Evolutionary conservation across 305 asterid species (phyloP).

Genomic region (Fraxinus angustifolia): DNA sequence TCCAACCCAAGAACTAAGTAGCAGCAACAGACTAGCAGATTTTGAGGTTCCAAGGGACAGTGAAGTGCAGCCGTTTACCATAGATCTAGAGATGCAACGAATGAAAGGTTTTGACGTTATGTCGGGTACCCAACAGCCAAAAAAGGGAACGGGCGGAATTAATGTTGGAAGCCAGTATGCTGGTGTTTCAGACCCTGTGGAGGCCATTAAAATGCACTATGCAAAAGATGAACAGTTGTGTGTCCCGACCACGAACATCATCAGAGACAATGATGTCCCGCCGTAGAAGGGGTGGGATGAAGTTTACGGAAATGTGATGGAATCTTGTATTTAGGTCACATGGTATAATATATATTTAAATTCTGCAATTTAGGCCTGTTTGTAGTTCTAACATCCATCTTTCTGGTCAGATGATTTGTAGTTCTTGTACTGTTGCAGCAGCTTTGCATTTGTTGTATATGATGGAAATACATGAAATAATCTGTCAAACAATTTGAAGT

Average conservation of each 20-base stretch:
- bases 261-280: slow-evolving; percentile 65
- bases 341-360: slow-evolving; percentile 50
- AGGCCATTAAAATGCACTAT: slow-evolving; percentile 75
- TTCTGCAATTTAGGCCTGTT: slow-evolving; percentile 43
- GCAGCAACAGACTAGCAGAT: slow-evolving; percentile 41
- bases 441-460: slow-evolving; percentile 71
- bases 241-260: slow-evolving; percentile 31
- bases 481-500: slow-evolving; percentile 43
- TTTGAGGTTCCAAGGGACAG: slow-evolving; percentile 39
- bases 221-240: slow-evolving; percentile 55
- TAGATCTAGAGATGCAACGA: slow-evolving; percentile 72
- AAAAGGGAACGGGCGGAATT: slow-evolving; percentile 50
- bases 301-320: slow-evolving; percentile 32
- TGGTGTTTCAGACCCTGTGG: slow-evolving; percentile 72
- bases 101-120: slow-evolving; percentile 57
- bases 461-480: slow-evolving; percentile 59
- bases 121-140: slow-evolving; percentile 50
- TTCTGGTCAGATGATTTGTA: slow-evolving; percentile 39
- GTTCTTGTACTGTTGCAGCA: slow-evolving; percentile 56
- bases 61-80: slow-evolving; percentile 38
- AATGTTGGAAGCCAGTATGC: slow-evolving; percentile 52
- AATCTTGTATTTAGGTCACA: slow-evolving; percentile 27
- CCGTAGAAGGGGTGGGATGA: slow-evolving; percentile 25
- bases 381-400: slow-evolving; percentile 29
- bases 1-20: slow-evolving; percentile 31